Percentiles rank a stretch among this genome's conserved stretches.
phyloP scores from a whole-genome alignment of 495 filamentous ascomycete species.

The Mytilinidion resinicola region DNA sequence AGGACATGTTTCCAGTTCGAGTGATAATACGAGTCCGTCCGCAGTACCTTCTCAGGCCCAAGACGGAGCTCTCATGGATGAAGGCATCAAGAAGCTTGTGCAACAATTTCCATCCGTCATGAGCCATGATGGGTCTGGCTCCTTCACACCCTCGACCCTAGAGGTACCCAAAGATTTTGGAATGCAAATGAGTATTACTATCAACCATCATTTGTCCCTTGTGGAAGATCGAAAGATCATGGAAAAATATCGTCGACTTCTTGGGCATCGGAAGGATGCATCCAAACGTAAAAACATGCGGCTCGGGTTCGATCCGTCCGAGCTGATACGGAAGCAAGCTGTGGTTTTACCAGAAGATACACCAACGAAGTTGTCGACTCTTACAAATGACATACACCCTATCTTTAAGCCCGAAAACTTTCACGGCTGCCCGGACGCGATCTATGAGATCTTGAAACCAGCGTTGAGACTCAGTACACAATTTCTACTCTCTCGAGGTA shows the following conservation, averaged over 20 bases:
- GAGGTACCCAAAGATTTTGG: conserved; percentile 29
- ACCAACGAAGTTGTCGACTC: conserved; percentile 11
- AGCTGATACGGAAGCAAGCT: conserved; percentile 30
- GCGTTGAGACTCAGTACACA: conserved; percentile 27
- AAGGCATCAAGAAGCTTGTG: conserved; percentile 27
- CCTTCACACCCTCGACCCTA: conserved; percentile 26
- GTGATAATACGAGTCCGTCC: neutral
- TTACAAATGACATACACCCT: conserved; percentile 30
- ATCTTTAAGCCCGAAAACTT: conserved; percentile 30
- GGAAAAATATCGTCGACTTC: conserved; percentile 24
- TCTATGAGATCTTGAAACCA: conserved; percentile 30
- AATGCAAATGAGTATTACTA: conserved; percentile 27
- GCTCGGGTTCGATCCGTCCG: conserved; percentile 29
- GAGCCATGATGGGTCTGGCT: conserved; percentile 19
- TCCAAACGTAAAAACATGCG: conserved; percentile 21
- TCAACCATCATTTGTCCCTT: conserved; percentile 29
- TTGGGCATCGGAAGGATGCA: conserved; percentile 23
- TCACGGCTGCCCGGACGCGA: conserved; percentile 27
- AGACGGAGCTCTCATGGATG: conserved; percentile 22
- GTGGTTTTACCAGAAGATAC: conserved; percentile 15
- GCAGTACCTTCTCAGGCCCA: conserved; percentile 4
- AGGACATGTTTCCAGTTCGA: too few species aligned
- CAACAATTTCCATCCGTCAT: conserved; percentile 22
- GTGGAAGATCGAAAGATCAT: conserved; percentile 24
- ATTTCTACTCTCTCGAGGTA: conserved; percentile 24